Conservation (phyloP, 2,329 filamentous ascomycete species). For the Clonostachys chloroleuca region DNA sequence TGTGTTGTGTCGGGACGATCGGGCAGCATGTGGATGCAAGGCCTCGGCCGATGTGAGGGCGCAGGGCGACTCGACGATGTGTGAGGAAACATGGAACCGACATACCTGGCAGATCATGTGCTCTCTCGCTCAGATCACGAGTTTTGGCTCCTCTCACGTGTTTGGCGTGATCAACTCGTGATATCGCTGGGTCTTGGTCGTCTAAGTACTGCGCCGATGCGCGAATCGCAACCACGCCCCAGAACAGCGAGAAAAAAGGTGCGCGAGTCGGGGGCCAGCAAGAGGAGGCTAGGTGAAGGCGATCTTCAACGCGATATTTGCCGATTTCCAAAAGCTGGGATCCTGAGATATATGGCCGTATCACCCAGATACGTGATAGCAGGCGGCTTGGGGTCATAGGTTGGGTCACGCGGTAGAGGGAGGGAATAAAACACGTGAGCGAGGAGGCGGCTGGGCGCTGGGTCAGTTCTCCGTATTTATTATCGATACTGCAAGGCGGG, state of each 20-base stretch:
- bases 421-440: slow-evolving; percentile 3
- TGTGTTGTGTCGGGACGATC: too few species aligned
- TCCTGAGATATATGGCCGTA: too few species aligned
- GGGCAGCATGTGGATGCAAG: too few species aligned
- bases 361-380: not conserved
- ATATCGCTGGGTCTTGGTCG: slow-evolving; percentile 29
- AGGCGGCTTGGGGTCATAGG: not conserved
- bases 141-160: slow-evolving; percentile 35
- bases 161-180: slow-evolving; percentile 40
- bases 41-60: too few species aligned
- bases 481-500: too few species aligned
- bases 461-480: too few species aligned
- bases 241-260: not conserved
- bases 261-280: not conserved
- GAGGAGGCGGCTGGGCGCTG: not conserved
- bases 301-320: not conserved
- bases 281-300: not conserved
- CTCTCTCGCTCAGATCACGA: slow-evolving; percentile 33
- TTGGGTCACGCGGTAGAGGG: slow-evolving; percentile 1
- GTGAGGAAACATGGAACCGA: slow-evolving; percentile 4
- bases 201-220: too few species aligned
- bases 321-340: not conserved
- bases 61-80: too few species aligned
- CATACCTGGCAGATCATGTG: slow-evolving; percentile 43
- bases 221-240: too few species aligned